Conservation (phyloP, 2,329 filamentous ascomycete genomes). For the Coniochaeta prunicola region DNA sequence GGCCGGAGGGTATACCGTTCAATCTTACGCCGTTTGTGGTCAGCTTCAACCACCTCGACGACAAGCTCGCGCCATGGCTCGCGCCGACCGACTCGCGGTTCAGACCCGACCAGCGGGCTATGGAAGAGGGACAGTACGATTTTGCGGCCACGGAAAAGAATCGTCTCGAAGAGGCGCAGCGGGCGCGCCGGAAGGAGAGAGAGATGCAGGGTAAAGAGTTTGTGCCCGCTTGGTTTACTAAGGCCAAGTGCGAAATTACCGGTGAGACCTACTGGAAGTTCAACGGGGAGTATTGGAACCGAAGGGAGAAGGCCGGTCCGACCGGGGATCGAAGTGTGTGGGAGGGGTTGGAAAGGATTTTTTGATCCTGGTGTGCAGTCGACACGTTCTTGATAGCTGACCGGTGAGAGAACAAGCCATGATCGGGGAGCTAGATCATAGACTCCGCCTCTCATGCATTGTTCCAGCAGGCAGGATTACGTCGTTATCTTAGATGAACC, state of each 20-base stretch:
- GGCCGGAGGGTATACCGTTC: constrained; percentile 83
- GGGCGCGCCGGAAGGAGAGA: constrained; percentile 63
- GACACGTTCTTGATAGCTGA: background rate
- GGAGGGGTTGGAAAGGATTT: constrained; percentile 73
- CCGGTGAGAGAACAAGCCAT: background rate
- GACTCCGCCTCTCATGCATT: background rate
- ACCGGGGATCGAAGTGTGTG: constrained; percentile 50
- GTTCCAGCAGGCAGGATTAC: background rate
- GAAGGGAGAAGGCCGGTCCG: constrained; percentile 57
- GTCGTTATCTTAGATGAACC: background rate
- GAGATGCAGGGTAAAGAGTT: constrained; percentile 80
- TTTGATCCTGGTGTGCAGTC: constrained; percentile 25
- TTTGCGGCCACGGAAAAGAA: constrained; percentile 91
- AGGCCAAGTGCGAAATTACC: constrained; percentile 65
- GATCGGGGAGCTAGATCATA: background rate
- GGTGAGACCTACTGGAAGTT: constrained; percentile 89
- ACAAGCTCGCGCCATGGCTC: constrained; percentile 68
- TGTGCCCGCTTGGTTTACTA: constrained; percentile 75
- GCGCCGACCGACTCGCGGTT: constrained; percentile 92
- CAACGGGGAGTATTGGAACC: constrained; percentile 81
- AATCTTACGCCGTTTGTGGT: constrained; percentile 95
- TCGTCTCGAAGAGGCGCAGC: constrained; percentile 84
- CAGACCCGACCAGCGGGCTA: constrained; percentile 88
- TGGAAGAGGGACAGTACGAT: constrained; percentile 98
- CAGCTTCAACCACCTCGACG: constrained; percentile 85